phyloP scores from a whole-genome alignment of 176 grass and related monocot species.

The Carex cristatella region DNA sequence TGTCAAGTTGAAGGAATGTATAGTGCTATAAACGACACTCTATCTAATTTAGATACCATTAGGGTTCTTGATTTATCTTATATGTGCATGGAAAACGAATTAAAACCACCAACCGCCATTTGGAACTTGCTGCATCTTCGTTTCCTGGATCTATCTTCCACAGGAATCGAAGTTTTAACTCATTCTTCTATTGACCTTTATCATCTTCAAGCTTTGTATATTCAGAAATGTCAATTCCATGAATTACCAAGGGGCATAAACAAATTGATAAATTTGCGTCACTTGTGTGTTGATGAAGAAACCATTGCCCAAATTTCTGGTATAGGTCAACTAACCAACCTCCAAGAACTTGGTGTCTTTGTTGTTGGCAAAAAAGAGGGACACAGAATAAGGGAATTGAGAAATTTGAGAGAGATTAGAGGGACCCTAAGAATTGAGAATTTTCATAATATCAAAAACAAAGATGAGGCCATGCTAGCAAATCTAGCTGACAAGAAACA shows the following conservation, averaged over 20 bases:
- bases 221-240: conserved; percentile 15
- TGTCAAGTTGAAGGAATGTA: not conserved
- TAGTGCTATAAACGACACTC: conserved; percentile 17
- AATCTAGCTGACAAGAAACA: conserved; percentile 16
- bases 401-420: conserved; percentile 31
- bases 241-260: conserved; percentile 19
- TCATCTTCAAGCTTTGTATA: conserved; percentile 43
- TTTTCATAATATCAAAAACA: conserved; percentile 24
- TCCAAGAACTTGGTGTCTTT: conserved; percentile 29
- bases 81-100: conserved; percentile 2
- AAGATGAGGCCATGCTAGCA: conserved; percentile 19
- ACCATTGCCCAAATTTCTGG: not conserved
- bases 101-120: conserved; percentile 22
- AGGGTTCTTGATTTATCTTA: conserved; percentile 37
- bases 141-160: conserved; percentile 39
- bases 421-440: conserved; percentile 4
- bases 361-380: conserved; percentile 12
- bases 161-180: conserved; percentile 26
- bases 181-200: conserved; percentile 28
- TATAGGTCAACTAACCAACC: conserved; percentile 19
- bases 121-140: conserved; percentile 34
- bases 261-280: conserved; percentile 10
- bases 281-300: conserved; percentile 12
- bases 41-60: conserved; percentile 28
- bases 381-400: conserved; percentile 32